Evolutionary conservation across 2,329 filamentous ascomycete genomes (phyloP), one percentile per base, ranked within the genome.

Genomic region (Lecanicillium sp.): DNA sequence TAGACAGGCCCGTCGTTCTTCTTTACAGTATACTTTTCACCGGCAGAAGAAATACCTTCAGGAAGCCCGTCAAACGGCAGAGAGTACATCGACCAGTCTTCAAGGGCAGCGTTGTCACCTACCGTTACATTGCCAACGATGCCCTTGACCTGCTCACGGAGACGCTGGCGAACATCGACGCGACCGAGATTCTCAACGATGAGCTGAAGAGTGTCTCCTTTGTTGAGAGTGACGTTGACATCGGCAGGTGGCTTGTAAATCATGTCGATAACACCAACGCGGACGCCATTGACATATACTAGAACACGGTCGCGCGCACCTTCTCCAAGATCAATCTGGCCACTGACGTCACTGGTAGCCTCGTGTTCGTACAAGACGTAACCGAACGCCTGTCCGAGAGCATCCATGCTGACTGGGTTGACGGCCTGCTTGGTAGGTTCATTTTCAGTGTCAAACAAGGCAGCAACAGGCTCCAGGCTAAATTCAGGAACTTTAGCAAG

Each of bases 111-210:
- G 17, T 29, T 45, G 0, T 41, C 48, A 2, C 59, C 63, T 2
- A 72, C 42, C 0, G 55, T 64, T 2, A 72, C 64, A 35, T 68
- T 52, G 2, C 60, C 62, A 5, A 57, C 45, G 13, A 73, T 62
- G 1, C 69, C 69, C 44, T 72, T 72, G 16, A 52, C 54, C 17
- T 62, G 69, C 25, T 73, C 67, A 5, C 53, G 52, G 9, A 69
- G 54, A 5, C 53, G 48, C 3, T 61, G 59, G 34, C 58, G 59
- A 43, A 66, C 70, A 43, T 71, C 63, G 2, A 71, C 64, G 3
- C 69, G 59, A 2, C 68, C 69, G n/a, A 73, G 56, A 35, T 72
- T 73, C 49, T 73, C 69, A 2, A 71, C 61, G 4, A 72, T 48
- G 0, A 71, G 56, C 40, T 61, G 54, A 5, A 71, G 43, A 17